Conservation (phyloP, 2,329 filamentous ascomycete species). For the Alternaria arborescens region DNA sequence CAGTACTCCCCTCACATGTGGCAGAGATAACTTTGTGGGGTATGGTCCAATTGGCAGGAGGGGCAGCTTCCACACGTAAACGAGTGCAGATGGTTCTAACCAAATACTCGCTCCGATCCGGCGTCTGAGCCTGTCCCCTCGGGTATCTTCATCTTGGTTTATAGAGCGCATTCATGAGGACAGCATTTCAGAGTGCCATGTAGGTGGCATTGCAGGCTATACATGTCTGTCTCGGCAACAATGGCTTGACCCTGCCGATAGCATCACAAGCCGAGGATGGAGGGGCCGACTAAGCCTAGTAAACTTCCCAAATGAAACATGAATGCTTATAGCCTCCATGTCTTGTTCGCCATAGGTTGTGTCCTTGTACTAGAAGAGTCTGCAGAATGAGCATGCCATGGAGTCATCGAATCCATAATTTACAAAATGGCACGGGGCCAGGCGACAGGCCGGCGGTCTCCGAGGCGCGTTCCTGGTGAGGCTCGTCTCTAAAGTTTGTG, state of each 20-base stretch:
- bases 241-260: constrained; percentile 10
- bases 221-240: constrained; percentile 3
- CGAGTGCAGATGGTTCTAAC: not conserved
- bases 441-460: constrained; percentile 24
- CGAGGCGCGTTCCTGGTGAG: constrained; percentile 18
- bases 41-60: not conserved
- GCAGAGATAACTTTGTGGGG: not conserved
- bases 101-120: not conserved
- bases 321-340: constrained; percentile 4
- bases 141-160: not conserved
- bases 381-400: not conserved
- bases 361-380: not conserved
- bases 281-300: constrained; percentile 5
- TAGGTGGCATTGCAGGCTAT: not conserved
- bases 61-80: not conserved
- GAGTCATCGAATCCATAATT: constrained; percentile 13
- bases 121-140: not conserved
- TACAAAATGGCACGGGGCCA: constrained; percentile 22
- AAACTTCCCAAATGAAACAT: constrained; percentile 1
- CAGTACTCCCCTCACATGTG: not conserved
- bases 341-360: constrained; percentile 8
- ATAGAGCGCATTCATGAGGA: not conserved
- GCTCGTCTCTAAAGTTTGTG: constrained; percentile 15
- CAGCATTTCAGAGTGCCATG: not conserved
- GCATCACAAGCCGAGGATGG: constrained; percentile 14